These are phyloP conservation scores for Diospyros lotus DNA, from an alignment of 148 eudicot genomes.

Conservation along the genomic window DNA sequence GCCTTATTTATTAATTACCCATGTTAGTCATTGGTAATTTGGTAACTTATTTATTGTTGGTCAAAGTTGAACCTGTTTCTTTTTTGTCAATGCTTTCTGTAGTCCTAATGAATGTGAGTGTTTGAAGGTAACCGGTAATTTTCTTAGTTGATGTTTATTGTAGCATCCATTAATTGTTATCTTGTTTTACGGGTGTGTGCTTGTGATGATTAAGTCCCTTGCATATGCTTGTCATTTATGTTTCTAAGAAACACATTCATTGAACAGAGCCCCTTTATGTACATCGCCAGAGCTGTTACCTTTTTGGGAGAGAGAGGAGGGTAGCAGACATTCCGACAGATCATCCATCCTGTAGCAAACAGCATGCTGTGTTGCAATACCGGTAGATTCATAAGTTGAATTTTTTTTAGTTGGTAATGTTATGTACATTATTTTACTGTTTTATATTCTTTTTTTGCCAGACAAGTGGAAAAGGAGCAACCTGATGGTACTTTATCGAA, in stretches of 20 bases:
- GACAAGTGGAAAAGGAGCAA: slow-evolving; percentile 89
- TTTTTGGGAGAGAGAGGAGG: slow-evolving; percentile 95
- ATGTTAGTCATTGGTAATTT: neutral
- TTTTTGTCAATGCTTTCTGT: too few species aligned
- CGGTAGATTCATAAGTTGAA: slow-evolving; percentile 4
- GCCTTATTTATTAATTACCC: neutral
- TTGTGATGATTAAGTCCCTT: neutral
- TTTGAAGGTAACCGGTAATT: neutral
- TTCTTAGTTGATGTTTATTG: neutral
- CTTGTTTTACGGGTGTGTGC: too few species aligned
- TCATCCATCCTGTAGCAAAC: slow-evolving; percentile 95
- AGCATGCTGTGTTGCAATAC: slow-evolving; percentile 89
- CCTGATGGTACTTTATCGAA: slow-evolving; percentile 76
- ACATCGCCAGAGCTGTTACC: slow-evolving; percentile 91
- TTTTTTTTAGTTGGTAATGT: neutral
- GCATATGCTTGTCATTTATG: neutral
- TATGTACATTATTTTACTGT: too few species aligned
- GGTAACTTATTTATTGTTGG: neutral
- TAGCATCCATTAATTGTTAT: neutral
- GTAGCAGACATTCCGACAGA: slow-evolving; percentile 90
- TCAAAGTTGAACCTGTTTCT: too few species aligned
- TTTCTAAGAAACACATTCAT: slow-evolving; percentile 12
- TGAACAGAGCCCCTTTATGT: slow-evolving; percentile 88
- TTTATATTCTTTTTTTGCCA: slow-evolving; percentile 24
- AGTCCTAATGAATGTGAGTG: neutral